Conservation (phyloP, 1,139 yeast genomes). For the Taphrina communis region DNA sequence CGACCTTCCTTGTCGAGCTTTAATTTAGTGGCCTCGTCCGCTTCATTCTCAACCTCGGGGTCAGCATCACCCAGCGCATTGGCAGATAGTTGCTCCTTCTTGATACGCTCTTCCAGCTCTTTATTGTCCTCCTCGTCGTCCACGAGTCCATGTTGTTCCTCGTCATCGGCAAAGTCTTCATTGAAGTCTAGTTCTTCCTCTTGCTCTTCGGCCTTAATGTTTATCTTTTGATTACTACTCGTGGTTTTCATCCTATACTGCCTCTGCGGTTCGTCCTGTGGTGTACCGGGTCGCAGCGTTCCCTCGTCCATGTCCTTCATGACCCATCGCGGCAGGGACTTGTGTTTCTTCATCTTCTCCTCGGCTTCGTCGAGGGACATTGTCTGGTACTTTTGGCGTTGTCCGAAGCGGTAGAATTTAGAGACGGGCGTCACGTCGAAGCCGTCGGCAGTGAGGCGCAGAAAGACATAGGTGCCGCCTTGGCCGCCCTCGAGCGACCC, state of each 20-base stretch:
- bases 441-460: slow-evolving; percentile 50
- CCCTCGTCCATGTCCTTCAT: slow-evolving; percentile 62
- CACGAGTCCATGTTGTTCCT: slow-evolving; percentile 97
- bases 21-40: slow-evolving; percentile 66
- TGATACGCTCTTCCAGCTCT: slow-evolving; percentile 84
- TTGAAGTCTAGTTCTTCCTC: slow-evolving; percentile 93
- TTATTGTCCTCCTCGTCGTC: slow-evolving; percentile 95
- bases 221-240: slow-evolving; percentile 17
- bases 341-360: slow-evolving; percentile 60
- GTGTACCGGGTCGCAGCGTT: slow-evolving; percentile 40
- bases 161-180: slow-evolving; percentile 98
- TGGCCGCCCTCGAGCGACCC: slow-evolving; percentile 96
- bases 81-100: slow-evolving; percentile 87
- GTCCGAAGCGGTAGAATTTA: slow-evolving; percentile 89
- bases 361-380: slow-evolving; percentile 96
- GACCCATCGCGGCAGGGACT: slow-evolving; percentile 83
- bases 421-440: slow-evolving; percentile 55
- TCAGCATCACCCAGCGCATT: slow-evolving; percentile 70
- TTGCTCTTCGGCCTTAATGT: slow-evolving; percentile 48
- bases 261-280: slow-evolving; percentile 31
- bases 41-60: slow-evolving; percentile 61
- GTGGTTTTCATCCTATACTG: slow-evolving; percentile 39
- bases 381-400: slow-evolving; percentile 90
- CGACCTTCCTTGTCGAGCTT: slow-evolving; percentile 92
- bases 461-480: slow-evolving; percentile 80